These are phyloP conservation scores for Starmera quercuum DNA, from an alignment of 805 yeast species.

Conservation along the genomic window DNA sequence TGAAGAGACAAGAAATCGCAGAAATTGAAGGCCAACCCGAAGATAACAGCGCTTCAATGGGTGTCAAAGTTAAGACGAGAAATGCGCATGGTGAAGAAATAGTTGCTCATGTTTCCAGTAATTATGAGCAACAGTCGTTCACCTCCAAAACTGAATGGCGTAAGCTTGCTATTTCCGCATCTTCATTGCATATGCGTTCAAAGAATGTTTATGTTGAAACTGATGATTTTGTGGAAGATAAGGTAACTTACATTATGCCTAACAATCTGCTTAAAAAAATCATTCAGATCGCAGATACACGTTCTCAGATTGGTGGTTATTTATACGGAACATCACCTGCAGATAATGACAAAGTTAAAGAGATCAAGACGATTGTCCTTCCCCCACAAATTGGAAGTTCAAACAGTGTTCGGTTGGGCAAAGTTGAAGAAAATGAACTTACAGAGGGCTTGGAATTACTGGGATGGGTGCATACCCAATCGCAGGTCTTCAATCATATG, in stretches of 20 bases:
- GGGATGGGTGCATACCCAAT: conserved; percentile 94
- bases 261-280: conserved; percentile 71
- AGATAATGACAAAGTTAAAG: conserved; percentile 69
- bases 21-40: conserved; percentile 53
- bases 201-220: conserved; percentile 68
- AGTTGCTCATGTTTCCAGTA: conserved; percentile 85
- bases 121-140: conserved; percentile 79
- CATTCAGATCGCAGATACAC: conserved; percentile 70
- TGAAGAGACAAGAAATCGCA: conserved; percentile 75
- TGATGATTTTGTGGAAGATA: conserved; percentile 52
- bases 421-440: conserved; percentile 44
- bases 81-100: conserved; percentile 97
- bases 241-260: conserved; percentile 72
- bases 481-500: conserved; percentile 54
- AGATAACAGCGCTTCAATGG: conserved; percentile 31
- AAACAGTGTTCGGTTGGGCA: conserved; percentile 35
- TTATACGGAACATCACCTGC: conserved; percentile 74
- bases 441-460: conserved; percentile 62
- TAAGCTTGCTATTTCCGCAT: conserved; percentile 70
- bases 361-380: conserved; percentile 63
- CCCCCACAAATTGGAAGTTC: conserved; percentile 84
- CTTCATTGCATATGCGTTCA: conserved; percentile 63
- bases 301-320: conserved; percentile 76
- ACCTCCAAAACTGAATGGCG: conserved; percentile 90
- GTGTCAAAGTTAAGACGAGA: conserved; percentile 71